Evolutionary conservation across 2,329 filamentous ascomycete species (phyloP).

Genomic region (Paraphaeosphaeria minitans): DNA sequence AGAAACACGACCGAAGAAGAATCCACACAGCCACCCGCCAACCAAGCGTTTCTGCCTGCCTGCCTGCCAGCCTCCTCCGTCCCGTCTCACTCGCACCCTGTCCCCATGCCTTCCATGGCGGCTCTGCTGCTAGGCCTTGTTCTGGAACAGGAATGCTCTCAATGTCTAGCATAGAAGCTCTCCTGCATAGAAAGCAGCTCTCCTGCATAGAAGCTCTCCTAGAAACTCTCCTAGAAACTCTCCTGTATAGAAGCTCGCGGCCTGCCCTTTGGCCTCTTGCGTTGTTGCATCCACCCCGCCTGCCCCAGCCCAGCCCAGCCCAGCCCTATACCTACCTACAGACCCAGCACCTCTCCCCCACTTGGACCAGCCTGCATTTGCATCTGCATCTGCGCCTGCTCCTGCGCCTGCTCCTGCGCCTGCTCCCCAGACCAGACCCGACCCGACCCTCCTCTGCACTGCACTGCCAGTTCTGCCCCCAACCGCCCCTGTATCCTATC

Average conservation of each 20-base stretch:
- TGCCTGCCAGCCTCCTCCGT: constrained; percentile 4
- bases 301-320: background rate
- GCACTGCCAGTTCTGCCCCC: background rate
- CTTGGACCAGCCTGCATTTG: constrained; percentile 11
- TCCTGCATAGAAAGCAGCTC: too few species aligned
- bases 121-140: constrained; percentile 22
- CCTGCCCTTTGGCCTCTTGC: background rate
- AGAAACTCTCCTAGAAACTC: too few species aligned
- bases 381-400: constrained; percentile 24
- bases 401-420: too few species aligned
- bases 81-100: constrained; percentile 12
- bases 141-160: constrained; percentile 31
- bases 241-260: constrained; percentile 18
- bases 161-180: too few species aligned
- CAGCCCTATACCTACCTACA: too few species aligned
- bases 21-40: background rate
- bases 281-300: constrained; percentile 2
- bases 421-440: constrained; percentile 11
- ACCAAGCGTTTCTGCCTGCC: constrained; percentile 6
- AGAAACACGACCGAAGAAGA: too few species aligned
- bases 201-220: too few species aligned
- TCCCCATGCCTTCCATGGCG: constrained; percentile 12
- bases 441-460: background rate
- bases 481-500: background rate
- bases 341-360: constrained; percentile 5